Base-by-base conservation (phyloP, 352 stramenopile genomes). In the Phytophthora brassicae region DNA sequence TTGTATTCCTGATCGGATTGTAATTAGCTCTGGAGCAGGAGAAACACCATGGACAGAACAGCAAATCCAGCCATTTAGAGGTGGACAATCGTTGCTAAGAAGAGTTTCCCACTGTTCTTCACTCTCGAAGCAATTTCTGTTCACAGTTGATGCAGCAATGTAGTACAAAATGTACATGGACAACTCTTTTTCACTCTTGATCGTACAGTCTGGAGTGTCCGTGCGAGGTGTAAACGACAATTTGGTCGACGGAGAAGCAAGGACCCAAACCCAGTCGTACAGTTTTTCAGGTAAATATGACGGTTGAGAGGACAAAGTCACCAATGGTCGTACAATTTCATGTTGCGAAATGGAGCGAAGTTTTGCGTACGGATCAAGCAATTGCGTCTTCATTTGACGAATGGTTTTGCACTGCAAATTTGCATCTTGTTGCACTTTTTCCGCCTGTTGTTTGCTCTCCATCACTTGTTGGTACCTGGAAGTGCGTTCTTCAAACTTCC, bases 91-190 rank as follows among this genome's bases (percentile, higher is more conserved):
- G 2, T 53, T 63, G 1, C 23, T 48, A 4, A 72, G 29, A 4
- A 13, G 22, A 11, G 50, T 16, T n/a, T 41, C 22, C 50, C 56
- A 69, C 24, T 75, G 50, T 2, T 66, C 61, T 46, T 65, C 45
- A 33, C 20, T 44, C 38, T 45, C n/a, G 16, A 52, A 16, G 12
- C 46, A 20, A n/a, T 45, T 53, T 2, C 28, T 50, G 45, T 63
- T 67, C 26, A 70, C 35, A 2, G 49, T 38, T 2, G 81, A 85
- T 12, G 61, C 45, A 14, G 74, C 77, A 52, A 78, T 84, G 47
- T 90, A 90, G 35, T 90, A 90, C 5, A 90, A 64, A 1, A 89
- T 58, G 41, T 88, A 78, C 16, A 76, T 86, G 6, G 81, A 90
- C 16, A 90, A 60, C 41, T 89, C 75, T 24, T 86, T 90, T 48